Evolutionary conservation across 176 grass and related monocot species (phyloP).

Genomic region (Dendrocalamus sinicus): DNA sequence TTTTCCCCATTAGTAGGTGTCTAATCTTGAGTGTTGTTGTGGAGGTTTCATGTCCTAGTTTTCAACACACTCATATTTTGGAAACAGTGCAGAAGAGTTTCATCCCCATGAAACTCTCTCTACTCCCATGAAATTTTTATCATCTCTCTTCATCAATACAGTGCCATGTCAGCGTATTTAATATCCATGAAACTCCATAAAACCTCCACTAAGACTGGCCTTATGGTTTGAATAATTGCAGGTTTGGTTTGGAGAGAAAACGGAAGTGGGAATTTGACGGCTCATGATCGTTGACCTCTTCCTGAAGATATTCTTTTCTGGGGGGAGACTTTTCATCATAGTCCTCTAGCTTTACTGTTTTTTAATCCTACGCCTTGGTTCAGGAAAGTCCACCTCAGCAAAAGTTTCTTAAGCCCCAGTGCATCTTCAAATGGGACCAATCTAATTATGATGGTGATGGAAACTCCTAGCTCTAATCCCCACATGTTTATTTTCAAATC

Average conservation of each 20-base stretch:
- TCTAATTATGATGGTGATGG: slow-evolving; percentile 23
- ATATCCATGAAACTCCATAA: too few species aligned
- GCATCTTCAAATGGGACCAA: background rate
- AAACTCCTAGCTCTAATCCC: background rate
- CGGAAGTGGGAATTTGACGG: slow-evolving; percentile 17
- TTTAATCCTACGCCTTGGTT: background rate
- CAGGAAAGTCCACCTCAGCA: slow-evolving; percentile 33
- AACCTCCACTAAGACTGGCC: too few species aligned
- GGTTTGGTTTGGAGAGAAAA: background rate
- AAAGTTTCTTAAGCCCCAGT: background rate
- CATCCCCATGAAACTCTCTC: too few species aligned
- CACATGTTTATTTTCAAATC: slow-evolving; percentile 23
- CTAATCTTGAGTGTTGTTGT: slow-evolving; percentile 18
- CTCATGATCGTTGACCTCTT: slow-evolving; percentile 53
- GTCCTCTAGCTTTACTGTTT: background rate
- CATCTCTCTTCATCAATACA: too few species aligned
- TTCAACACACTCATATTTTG: too few species aligned
- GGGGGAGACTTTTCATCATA: background rate
- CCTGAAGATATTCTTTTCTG: slow-evolving; percentile 43
- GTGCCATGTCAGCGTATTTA: too few species aligned
- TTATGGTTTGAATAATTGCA: slow-evolving; percentile 30
- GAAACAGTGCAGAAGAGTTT: too few species aligned
- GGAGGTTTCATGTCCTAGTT: too few species aligned
- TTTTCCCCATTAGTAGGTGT: background rate
- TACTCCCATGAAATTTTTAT: too few species aligned